Conservation (phyloP, 805 yeast species). For the Clavispora santaluciae region DNA sequence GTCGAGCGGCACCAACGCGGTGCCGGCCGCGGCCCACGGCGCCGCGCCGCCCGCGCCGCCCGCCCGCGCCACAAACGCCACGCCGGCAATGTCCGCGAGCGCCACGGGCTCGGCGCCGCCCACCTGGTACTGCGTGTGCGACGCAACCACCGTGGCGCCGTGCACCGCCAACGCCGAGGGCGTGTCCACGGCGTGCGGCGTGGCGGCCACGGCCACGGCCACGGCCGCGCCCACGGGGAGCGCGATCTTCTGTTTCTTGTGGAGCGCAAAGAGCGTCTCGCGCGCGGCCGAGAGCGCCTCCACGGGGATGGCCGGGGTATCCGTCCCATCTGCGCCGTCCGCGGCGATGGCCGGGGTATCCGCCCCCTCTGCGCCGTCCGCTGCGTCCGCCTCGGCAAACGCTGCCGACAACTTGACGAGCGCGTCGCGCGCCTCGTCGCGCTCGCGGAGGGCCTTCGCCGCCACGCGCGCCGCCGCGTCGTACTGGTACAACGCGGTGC, state of each 20-base stretch:
- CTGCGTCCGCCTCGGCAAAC: slow-evolving; percentile 6
- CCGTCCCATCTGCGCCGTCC: background rate
- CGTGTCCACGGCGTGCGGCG: background rate
- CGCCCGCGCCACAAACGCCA: slow-evolving; percentile 7
- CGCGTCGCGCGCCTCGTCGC: slow-evolving; percentile 69
- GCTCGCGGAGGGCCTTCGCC: slow-evolving; percentile 64
- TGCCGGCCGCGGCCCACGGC: slow-evolving; percentile 7
- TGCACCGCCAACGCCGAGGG: background rate
- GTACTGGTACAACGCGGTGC: slow-evolving; percentile 73
- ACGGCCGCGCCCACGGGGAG: slow-evolving; percentile 16
- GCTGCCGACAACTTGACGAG: slow-evolving; percentile 47
- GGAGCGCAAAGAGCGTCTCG: slow-evolving; percentile 29
- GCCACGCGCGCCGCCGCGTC: slow-evolving; percentile 92
- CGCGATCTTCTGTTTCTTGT: slow-evolving; percentile 29
- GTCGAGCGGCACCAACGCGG: background rate
- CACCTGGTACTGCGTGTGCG: background rate
- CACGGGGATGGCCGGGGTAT: slow-evolving; percentile 12
- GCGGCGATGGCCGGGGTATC: slow-evolving; percentile 5
- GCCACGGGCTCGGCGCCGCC: background rate
- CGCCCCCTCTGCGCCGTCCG: background rate
- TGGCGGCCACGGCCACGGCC: slow-evolving; percentile 2
- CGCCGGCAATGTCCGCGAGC: slow-evolving; percentile 1
- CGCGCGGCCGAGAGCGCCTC: slow-evolving; percentile 26
- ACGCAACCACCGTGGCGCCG: background rate
- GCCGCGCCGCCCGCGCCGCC: too few relatives aligned